Evolutionary conservation across 768 basidiomycete genomes (phyloP).

Genomic region (Piloderma croceum): DNA sequence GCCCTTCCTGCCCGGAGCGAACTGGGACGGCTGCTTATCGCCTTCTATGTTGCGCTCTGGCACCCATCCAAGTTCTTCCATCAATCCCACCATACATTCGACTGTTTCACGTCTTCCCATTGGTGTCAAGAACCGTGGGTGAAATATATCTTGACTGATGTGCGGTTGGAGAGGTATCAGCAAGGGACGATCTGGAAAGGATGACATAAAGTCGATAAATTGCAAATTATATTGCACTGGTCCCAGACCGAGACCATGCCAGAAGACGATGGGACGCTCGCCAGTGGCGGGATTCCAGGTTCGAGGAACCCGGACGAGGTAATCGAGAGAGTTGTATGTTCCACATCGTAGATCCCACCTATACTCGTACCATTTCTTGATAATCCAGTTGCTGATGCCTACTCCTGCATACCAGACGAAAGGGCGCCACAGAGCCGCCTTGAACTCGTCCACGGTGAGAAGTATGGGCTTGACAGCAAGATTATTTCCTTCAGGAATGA

Average conservation of each 20-base stretch:
- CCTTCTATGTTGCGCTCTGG: conserved; percentile 20
- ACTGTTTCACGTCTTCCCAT: conserved; percentile 59
- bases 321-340: conserved; percentile 36
- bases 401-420: conserved; percentile 56
- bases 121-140: conserved; percentile 66
- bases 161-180: conserved; percentile 73
- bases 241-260: conserved; percentile 88
- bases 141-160: conserved; percentile 82
- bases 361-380: conserved; percentile 47
- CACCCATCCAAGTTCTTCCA: conserved; percentile 64
- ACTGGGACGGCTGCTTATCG: conserved; percentile 13
- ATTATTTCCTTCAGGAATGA: conserved; percentile 56
- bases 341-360: conserved; percentile 5
- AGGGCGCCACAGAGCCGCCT: conserved; percentile 65
- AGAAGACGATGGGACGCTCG: conserved; percentile 69
- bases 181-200: conserved; percentile 63
- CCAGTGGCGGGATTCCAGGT: conserved; percentile 56
- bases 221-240: conserved; percentile 64
- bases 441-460: conserved; percentile 74
- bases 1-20: conserved; percentile 36
- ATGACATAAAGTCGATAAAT: conserved; percentile 50
- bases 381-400: conserved; percentile 39
- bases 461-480: conserved; percentile 50
- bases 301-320: conserved; percentile 65
- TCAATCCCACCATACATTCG: conserved; percentile 46